Percentiles rank a stretch among this genome's conserved stretches.
Conservation (phyloP, 2,329 filamentous ascomycete genomes). For the Kalaharituber pfeilii region DNA sequence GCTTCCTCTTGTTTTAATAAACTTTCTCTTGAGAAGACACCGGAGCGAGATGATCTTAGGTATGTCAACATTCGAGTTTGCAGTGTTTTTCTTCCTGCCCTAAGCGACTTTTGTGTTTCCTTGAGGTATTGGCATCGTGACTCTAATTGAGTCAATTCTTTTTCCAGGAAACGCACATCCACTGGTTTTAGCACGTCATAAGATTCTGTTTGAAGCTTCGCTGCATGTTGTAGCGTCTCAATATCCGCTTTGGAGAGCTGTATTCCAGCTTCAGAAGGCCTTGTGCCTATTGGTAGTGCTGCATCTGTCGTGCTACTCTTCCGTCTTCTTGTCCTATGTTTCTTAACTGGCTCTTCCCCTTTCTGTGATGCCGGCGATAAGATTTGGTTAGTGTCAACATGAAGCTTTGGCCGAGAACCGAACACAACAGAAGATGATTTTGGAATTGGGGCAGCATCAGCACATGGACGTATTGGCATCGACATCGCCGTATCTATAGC, state of each 20-base stretch:
- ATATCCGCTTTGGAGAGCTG: constrained; percentile 36
- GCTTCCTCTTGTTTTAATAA: constrained; percentile 68
- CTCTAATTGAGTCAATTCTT: constrained; percentile 57
- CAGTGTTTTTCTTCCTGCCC: constrained; percentile 57
- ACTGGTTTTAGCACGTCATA: constrained; percentile 47
- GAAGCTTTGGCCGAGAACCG: constrained; percentile 9
- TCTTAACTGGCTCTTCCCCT: constrained; percentile 3
- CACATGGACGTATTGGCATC: constrained; percentile 10
- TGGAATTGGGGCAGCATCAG: constrained; percentile 13
- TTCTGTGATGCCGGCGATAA: constrained; percentile 4
- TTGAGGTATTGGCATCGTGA: constrained; percentile 63
- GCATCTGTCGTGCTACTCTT: constrained; percentile 26
- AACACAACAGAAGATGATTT: constrained; percentile 12
- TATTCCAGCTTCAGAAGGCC: constrained; percentile 35
- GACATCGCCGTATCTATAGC: background rate
- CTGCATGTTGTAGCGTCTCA: constrained; percentile 39
- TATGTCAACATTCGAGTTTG: constrained; percentile 63
- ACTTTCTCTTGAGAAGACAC: constrained; percentile 55
- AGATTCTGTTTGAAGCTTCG: constrained; percentile 42
- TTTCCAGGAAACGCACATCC: constrained; percentile 48
- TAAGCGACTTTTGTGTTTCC: constrained; percentile 56
- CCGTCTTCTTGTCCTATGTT: constrained; percentile 10
- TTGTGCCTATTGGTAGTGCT: constrained; percentile 41
- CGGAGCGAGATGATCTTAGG: constrained; percentile 50
- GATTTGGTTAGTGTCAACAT: constrained; percentile 5